Percentiles rank a stretch among this genome's conserved stretches.
These are phyloP conservation scores for Diaporthe vaccinii DNA, from an alignment of 2,329 filamentous ascomycete species.

Conservation along the genomic window DNA sequence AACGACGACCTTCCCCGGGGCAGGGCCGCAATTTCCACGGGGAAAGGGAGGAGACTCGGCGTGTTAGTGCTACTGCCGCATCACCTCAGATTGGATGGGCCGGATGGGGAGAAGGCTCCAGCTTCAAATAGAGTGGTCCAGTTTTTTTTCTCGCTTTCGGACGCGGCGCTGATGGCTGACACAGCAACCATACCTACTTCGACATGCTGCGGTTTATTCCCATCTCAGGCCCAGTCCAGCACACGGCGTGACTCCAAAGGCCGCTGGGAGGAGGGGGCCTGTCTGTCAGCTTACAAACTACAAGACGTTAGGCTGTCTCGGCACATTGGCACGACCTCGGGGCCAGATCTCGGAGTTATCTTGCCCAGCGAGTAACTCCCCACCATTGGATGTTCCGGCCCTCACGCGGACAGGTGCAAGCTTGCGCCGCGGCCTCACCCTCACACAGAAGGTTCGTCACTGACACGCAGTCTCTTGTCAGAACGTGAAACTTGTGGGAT, in stretches of 20 bases:
- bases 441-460: conserved; percentile 17
- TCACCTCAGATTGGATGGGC: conserved; percentile 14
- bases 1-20: conserved; percentile 3
- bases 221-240: neutral
- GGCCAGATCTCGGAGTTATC: conserved; percentile 14
- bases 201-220: conserved; percentile 1
- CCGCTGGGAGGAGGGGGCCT: conserved; percentile 11
- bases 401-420: neutral
- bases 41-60: conserved; percentile 22
- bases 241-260: neutral
- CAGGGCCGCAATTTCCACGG: conserved; percentile 27
- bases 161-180: neutral
- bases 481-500: conserved; percentile 37
- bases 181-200: conserved; percentile 4
- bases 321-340: conserved; percentile 21
- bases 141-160: conserved; percentile 9
- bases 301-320: conserved; percentile 14
- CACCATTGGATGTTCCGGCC: conserved; percentile 9
- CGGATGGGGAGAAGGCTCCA: neutral
- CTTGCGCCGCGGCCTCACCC: conserved; percentile 1
- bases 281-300: conserved; percentile 16
- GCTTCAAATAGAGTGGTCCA: conserved; percentile 35
- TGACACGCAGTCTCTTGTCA: conserved; percentile 29
- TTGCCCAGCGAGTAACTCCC: neutral
- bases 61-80: conserved; percentile 8